Conservation (phyloP, 352 stramenopile species). For the Discostella stelligera region DNA sequence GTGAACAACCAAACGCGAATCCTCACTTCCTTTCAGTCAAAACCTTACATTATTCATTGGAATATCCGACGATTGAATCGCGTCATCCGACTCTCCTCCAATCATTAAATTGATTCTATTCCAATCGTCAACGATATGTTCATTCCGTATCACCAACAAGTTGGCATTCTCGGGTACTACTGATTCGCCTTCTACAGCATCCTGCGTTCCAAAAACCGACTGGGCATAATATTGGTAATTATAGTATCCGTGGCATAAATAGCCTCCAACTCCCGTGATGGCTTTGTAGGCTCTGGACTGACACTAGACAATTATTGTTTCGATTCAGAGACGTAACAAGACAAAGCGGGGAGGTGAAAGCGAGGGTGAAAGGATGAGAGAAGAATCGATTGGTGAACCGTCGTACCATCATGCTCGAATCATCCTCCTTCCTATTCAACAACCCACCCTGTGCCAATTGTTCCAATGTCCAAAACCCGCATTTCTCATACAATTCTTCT, state of each 20-base stretch:
- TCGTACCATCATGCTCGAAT: neutral
- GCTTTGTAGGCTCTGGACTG: conserved; percentile 16
- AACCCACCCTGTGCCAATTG: conserved; percentile 40
- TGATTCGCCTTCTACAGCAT: neutral
- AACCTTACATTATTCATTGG: conserved; percentile 40
- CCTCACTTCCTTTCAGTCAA: neutral
- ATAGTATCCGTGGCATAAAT: conserved; percentile 33
- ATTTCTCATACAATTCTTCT: conserved; percentile 30
- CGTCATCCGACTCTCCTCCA: conserved; percentile 12
- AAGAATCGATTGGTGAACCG: too few relatives aligned
- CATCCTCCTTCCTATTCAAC: neutral
- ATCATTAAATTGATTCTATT: conserved; percentile 45
- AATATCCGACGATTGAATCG: conserved; percentile 18
- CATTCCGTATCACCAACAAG: conserved; percentile 51
- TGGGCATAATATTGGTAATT: conserved; percentile 55
- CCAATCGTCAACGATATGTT: conserved; percentile 55
- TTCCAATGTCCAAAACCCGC: conserved; percentile 37
- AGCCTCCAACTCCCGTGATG: conserved; percentile 18
- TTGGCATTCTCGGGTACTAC: conserved; percentile 27
- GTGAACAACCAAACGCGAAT: neutral
- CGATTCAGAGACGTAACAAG: neutral
- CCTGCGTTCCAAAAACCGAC: conserved; percentile 9
- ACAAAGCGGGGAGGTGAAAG: neutral
- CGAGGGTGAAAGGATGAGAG: too few relatives aligned
- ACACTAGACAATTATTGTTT: conserved; percentile 16